These are phyloP conservation scores for Olyra latifolia DNA, from an alignment of 176 grass and related monocot genomes.

Conservation along the genomic window DNA sequence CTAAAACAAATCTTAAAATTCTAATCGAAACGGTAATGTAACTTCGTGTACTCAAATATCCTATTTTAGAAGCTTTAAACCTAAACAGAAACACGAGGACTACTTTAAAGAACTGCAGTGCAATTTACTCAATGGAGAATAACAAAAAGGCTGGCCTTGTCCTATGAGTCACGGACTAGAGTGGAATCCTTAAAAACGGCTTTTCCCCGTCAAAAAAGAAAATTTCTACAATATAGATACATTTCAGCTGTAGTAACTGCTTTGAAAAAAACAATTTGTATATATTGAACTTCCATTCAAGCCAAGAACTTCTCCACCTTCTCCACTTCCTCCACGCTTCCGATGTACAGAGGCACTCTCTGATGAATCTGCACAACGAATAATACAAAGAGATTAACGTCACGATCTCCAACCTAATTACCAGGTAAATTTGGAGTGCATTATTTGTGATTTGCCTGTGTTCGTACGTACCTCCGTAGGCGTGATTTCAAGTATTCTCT, in stretches of 20 bases:
- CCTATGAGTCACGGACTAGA: not conserved
- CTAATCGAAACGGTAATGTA: no score
- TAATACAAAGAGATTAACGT: not conserved
- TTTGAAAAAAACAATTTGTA: not conserved
- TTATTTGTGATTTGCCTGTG: not conserved
- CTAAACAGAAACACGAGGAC: no score
- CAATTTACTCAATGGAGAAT: no score
- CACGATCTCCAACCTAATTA: not conserved
- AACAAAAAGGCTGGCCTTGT: not conserved
- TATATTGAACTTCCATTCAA: conserved; percentile 34
- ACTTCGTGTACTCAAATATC: no score
- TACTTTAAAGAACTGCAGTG: no score
- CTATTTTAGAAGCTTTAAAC: no score
- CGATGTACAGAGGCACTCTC: conserved; percentile 93
- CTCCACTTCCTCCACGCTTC: conserved; percentile 93
- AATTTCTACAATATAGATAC: conserved; percentile 5
- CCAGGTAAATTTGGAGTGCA: not conserved
- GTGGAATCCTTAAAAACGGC: not conserved
- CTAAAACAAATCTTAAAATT: no score
- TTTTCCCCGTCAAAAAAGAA: not conserved
- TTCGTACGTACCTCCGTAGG: conserved; percentile 63
- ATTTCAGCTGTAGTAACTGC: not conserved
- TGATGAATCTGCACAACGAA: conserved; percentile 69
- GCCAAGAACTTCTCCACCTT: conserved; percentile 91
- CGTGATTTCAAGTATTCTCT: conserved; percentile 82